Base-by-base conservation (phyloP, 176 grass and related monocot species). In the Lolium multiflorum region DNA sequence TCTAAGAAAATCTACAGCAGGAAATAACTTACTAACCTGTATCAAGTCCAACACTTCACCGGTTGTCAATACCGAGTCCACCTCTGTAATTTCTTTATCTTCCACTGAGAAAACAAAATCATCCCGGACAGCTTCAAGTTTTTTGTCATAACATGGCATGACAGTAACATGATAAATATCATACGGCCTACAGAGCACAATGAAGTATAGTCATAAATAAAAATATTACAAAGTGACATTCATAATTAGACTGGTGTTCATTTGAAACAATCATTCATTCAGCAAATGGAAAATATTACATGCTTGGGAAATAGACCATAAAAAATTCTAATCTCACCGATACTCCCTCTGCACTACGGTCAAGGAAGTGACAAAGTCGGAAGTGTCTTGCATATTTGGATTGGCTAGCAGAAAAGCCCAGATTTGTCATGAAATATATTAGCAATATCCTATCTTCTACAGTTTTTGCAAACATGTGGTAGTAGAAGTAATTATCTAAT, bases 91-190 rank as follows among this genome's bases (percentile, higher is more conserved):
- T 88, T 98, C 94, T 77, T 88, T 81, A 44, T 74, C 62, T 84
- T 98, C 90, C 41, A 96, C 85, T 51, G 91, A 82, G 79, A 94
- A 96, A 81, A 81, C 59, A 86, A 98, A 98, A 81, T 98, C 94
- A 80, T 92, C 87, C 76, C 97, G 84, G 16, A 92, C 90, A 57
- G 97, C 97, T 91, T 98, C 97, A 66, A 98, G 92, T 55, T 98
- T 98, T 74, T 98, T 98, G 81, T 98, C 97, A 83, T 96, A 98
- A 88, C 97, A 98, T 63, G 97, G 97, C 97, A 98, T 98, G 66
- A 98, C 88, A 38, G 97, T 98, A 16, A 98, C 97, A 96, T 98
- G 97, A 77, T 98, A 96, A 31, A 94, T 77, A 87, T 96, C 79
- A 76, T 87, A 48, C 21, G 79, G 58, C 89, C 97, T 98, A 80